These are phyloP conservation scores for Pisolithus tinctorius DNA, from an alignment of 768 basidiomycete genomes.

Conservation along the genomic window DNA sequence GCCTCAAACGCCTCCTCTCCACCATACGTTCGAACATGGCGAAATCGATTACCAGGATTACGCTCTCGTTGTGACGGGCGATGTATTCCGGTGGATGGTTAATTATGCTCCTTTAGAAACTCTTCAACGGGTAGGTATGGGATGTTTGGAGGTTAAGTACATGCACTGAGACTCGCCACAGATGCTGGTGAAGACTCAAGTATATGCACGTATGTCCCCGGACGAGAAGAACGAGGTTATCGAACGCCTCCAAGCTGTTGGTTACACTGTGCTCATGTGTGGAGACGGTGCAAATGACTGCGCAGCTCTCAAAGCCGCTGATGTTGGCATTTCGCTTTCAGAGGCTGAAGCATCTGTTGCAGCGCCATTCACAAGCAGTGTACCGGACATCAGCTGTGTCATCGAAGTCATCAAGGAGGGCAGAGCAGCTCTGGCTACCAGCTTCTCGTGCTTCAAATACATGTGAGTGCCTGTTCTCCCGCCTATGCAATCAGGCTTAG, in stretches of 20 bases:
- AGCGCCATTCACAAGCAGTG: conserved; percentile 92
- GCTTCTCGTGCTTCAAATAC: conserved; percentile 99
- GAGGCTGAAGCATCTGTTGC: conserved; percentile 99
- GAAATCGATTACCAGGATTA: conserved; percentile 82
- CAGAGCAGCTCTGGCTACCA: conserved; percentile 90
- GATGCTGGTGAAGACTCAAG: conserved; percentile 97
- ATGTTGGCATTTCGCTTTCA: conserved; percentile 93
- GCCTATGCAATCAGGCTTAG: conserved; percentile 4
- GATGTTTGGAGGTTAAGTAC: not conserved
- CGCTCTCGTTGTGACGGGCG: conserved; percentile 86
- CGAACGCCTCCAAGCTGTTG: conserved; percentile 85
- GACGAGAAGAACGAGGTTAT: conserved; percentile 99
- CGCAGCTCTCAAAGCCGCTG: conserved; percentile 95
- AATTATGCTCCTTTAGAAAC: conserved; percentile 93
- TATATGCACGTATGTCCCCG: conserved; percentile 98
- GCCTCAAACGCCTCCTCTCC: conserved; percentile 64
- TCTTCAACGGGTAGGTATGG: conserved; percentile 63
- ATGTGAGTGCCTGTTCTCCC: conserved; percentile 55
- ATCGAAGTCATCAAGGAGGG: conserved; percentile 97
- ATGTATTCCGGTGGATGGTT: conserved; percentile 97
- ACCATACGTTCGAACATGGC: conserved; percentile 62
- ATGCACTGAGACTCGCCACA: conserved; percentile 25
- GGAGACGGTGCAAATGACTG: conserved; percentile 99
- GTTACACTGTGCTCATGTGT: conserved; percentile 97
- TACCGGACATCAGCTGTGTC: conserved; percentile 92